Evolutionary conservation across 768 basidiomycete species (phyloP).

Genomic region (Amanita rimosa): DNA sequence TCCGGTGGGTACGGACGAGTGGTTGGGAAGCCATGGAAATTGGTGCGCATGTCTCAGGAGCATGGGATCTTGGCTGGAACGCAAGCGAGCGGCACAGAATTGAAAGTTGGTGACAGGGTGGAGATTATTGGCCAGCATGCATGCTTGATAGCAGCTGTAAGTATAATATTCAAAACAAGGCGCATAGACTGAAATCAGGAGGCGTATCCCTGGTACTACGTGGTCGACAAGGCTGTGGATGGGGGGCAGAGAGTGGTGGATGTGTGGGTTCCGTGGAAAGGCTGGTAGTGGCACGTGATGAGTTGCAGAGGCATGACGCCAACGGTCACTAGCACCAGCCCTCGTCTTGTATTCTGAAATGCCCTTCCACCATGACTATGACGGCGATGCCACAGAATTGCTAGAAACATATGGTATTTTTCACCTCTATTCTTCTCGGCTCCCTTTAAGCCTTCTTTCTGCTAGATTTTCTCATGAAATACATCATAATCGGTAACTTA

Average conservation of each 20-base stretch:
- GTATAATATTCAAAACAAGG: slow-evolving; percentile 1
- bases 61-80: slow-evolving; percentile 58
- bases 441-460: slow-evolving; percentile 10
- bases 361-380: slow-evolving; percentile 48
- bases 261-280: slow-evolving; percentile 87
- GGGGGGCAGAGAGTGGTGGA: slow-evolving; percentile 52
- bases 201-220: slow-evolving; percentile 75
- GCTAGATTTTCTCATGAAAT: slow-evolving; percentile 96
- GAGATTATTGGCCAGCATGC: slow-evolving; percentile 81
- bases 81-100: slow-evolving; percentile 15
- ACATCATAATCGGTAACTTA: slow-evolving; percentile 82
- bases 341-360: slow-evolving; percentile 25
- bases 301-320: background rate
- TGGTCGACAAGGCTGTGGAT: slow-evolving; percentile 54
- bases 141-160: slow-evolving; percentile 64
- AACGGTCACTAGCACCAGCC: no score
- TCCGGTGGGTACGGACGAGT: slow-evolving; percentile 65
- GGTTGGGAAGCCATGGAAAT: slow-evolving; percentile 49
- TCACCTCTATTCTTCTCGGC: background rate
- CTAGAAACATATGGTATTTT: slow-evolving; percentile 83
- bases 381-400: slow-evolving; percentile 82
- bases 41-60: slow-evolving; percentile 65
- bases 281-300: slow-evolving; percentile 45
- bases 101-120: slow-evolving; percentile 50
- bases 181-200: slow-evolving; percentile 8